Evolutionary conservation across 345 rosid genomes (phyloP), one percentile per base, ranked within the genome.

Genomic region (Mallotus nudiflorus): DNA sequence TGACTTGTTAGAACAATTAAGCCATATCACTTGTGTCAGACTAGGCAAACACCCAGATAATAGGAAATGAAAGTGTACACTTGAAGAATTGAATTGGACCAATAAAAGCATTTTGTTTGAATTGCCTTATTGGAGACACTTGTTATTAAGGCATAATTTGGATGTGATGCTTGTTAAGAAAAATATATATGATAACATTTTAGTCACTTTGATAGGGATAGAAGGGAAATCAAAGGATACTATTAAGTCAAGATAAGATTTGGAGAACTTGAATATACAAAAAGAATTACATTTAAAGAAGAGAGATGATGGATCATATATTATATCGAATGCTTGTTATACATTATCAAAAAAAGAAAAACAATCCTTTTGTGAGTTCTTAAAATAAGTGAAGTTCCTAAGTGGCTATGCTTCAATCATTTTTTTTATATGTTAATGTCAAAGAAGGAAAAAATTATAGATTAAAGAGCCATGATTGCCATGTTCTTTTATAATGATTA

Each of bases 31-130:
- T 18, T 27, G 39, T 31, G 12, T 37, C 9, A 9, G 10, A 16
- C 22, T 9, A 37, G 12, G 46, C 13, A 42, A 42, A 15, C 4
- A 42, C 12, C 13, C 46, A 42, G 12, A 42, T 42, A 42, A 8
- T 4, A 40, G 35, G 39, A 61, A 61, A 28, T 16, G 45, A 24
- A 61, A 61, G 65, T 27, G 25, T 12, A 25, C 48, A 6, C 14
- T 28, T 3, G 25, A 61, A 10, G 1, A 61, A 3, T 61, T 61
- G 27, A 61, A 61, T 39, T 37, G 46, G 46, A 37, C 28, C 27
- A 37, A 61, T 19, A 35, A 25, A 9, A 61, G 65, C 13, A 61
- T 49, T 49, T 12, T 61, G n/a, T 61, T 61, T 61, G 13, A 61
- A n/a, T n/a, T n/a, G n/a, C n/a, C n/a, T n/a, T n/a, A n/a, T n/a